Conservation (phyloP, 306 rosid species). For the Vachellia pachyceras region DNA sequence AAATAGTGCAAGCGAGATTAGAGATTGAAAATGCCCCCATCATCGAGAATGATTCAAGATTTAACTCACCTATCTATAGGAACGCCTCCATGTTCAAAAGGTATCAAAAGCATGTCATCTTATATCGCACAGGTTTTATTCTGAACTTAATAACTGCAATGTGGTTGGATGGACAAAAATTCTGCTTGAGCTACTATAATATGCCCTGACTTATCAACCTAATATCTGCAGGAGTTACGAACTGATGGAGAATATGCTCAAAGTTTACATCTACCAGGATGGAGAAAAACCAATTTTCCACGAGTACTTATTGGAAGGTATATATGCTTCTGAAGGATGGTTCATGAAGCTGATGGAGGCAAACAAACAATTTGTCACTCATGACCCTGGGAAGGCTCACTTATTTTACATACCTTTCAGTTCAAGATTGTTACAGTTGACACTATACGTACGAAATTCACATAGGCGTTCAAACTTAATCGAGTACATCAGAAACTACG, state of each 20-base stretch:
- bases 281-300: slow-evolving; percentile 87
- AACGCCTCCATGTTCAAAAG: slow-evolving; percentile 81
- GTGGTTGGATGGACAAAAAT: slow-evolving; percentile 19
- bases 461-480: slow-evolving; percentile 71
- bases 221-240: slow-evolving; percentile 82
- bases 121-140: slow-evolving; percentile 12
- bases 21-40: slow-evolving; percentile 82
- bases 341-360: slow-evolving; percentile 81
- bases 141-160: slow-evolving; percentile 26
- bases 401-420: slow-evolving; percentile 96
- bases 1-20: slow-evolving; percentile 57
- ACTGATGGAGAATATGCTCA: slow-evolving; percentile 84
- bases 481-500: slow-evolving; percentile 63
- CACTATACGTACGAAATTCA: slow-evolving; percentile 70
- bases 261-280: slow-evolving; percentile 77
- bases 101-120: slow-evolving; percentile 44
- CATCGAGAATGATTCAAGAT: slow-evolving; percentile 56
- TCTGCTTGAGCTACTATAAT: slow-evolving; percentile 4
- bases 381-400: slow-evolving; percentile 73
- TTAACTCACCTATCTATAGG: slow-evolving; percentile 71
- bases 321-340: slow-evolving; percentile 99
- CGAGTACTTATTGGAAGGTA: slow-evolving; percentile 70
- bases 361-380: slow-evolving; percentile 69
- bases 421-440: slow-evolving; percentile 75
- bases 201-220: slow-evolving; percentile 2